Percentiles rank a stretch among this genome's conserved stretches.
Conservation (phyloP, 345 rosid species). For the sweet orange (Citrus sinensis) region DVS_A1.0 CM039162.1:29695001-29695500, state of each 20-base stretch:
- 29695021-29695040: conserved; percentile 85
- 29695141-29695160: background rate
- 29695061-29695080: conserved; percentile 36
- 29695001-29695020: conserved; percentile 64
- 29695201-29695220: conserved; percentile 29
- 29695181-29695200: conserved; percentile 42
- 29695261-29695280: conserved; percentile 81
- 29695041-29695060: conserved; percentile 81
- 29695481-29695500: background rate
- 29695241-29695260: conserved; percentile 83
- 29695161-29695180: conserved; percentile 53
- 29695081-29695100: too few relatives aligned
- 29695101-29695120: background rate
- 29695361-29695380: conserved; percentile 17
- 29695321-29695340: conserved; percentile 75
- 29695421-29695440: background rate
- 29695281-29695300: conserved; percentile 81
- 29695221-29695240: conserved; percentile 26
- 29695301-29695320: conserved; percentile 80
- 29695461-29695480: conserved; percentile 1
- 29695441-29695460: background rate
- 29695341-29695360: conserved; percentile 64
- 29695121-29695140: background rate
- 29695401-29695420: background rate
- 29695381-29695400: background rate